Evolutionary conservation across 2,329 filamentous ascomycete genomes (phyloP).

Genomic region (Rutstroemia sydowiana): DNA sequence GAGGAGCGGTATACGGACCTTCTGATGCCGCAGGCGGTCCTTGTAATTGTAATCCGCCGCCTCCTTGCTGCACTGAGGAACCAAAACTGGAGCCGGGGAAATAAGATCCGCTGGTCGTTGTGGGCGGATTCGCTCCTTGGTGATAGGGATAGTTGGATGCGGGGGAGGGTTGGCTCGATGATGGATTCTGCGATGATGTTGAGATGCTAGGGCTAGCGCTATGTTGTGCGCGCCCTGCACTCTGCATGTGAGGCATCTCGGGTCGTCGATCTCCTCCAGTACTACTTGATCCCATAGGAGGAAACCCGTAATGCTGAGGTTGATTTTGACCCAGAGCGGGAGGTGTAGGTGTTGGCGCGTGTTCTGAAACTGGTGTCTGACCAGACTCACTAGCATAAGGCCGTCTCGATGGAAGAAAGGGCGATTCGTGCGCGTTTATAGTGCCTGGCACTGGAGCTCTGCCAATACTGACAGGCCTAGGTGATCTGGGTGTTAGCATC

Average conservation of each 20-base stretch:
- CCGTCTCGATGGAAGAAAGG: constrained; percentile 38
- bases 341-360: constrained; percentile 36
- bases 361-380: constrained; percentile 31
- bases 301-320: constrained; percentile 28
- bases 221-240: constrained; percentile 32
- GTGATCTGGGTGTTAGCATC: constrained; percentile 30
- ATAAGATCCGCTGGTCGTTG: constrained; percentile 21
- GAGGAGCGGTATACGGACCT: constrained; percentile 31
- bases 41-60: constrained; percentile 28
- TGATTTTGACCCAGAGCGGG: constrained; percentile 15
- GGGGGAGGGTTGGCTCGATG: constrained; percentile 34
- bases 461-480: constrained; percentile 45
- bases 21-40: constrained; percentile 24
- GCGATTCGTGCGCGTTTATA: constrained; percentile 41
- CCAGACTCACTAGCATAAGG: constrained; percentile 37
- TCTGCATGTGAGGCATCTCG: constrained; percentile 32
- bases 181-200: constrained; percentile 39
- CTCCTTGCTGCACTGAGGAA: constrained; percentile 22
- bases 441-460: constrained; percentile 37
- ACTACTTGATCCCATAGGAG: constrained; percentile 35
- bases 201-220: constrained; percentile 41
- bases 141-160: constrained; percentile 24
- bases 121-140: constrained; percentile 19
- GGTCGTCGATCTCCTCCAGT: constrained; percentile 28
- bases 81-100: constrained; percentile 27